phyloP scores from a whole-genome alignment of 768 basidiomycete genomes.

The Lactarius quietus region DNA sequence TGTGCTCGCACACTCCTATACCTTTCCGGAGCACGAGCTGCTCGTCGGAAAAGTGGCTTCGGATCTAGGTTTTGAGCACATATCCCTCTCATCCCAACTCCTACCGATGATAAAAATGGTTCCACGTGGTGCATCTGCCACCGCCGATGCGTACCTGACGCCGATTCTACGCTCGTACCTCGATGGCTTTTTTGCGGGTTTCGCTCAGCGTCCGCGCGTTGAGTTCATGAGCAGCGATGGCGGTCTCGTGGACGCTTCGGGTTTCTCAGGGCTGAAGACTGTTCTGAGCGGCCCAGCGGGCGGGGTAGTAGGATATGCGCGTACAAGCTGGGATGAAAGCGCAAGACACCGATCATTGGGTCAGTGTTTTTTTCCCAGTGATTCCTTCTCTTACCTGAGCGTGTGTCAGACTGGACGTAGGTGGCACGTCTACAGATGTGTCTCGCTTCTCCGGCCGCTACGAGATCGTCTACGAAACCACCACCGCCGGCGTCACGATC shows the following conservation, averaged over 20 bases:
- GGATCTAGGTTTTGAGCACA: slow-evolving; percentile 81
- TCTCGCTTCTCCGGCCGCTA: slow-evolving; percentile 89
- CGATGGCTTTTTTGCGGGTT: slow-evolving; percentile 87
- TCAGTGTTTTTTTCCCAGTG: slow-evolving; percentile 35
- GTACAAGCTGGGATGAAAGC: slow-evolving; percentile 85
- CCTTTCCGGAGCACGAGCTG: slow-evolving; percentile 82
- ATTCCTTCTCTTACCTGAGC: not conserved
- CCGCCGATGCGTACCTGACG: slow-evolving; percentile 93
- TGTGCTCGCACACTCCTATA: slow-evolving; percentile 89
- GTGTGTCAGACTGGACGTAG: slow-evolving; percentile 70
- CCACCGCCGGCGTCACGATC: slow-evolving; percentile 90
- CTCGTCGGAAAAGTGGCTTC: slow-evolving; percentile 69
- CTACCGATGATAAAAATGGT: slow-evolving; percentile 96
- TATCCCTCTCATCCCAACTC: slow-evolving; percentile 85
- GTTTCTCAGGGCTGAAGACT: slow-evolving; percentile 91
- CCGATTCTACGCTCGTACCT: slow-evolving; percentile 83
- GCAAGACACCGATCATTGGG: slow-evolving; percentile 79
- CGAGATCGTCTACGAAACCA: slow-evolving; percentile 93
- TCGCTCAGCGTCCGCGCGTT: slow-evolving; percentile 71
- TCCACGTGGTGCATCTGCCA: slow-evolving; percentile 86
- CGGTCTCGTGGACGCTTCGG: slow-evolving; percentile 70
- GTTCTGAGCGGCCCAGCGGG: slow-evolving; percentile 93
- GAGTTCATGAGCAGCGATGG: slow-evolving; percentile 98
- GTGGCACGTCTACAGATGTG: slow-evolving; percentile 94
- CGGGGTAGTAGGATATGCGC: slow-evolving; percentile 91